Base-by-base conservation (phyloP, 805 yeast genomes). In the Sugiyamaella marilandica region DNA sequence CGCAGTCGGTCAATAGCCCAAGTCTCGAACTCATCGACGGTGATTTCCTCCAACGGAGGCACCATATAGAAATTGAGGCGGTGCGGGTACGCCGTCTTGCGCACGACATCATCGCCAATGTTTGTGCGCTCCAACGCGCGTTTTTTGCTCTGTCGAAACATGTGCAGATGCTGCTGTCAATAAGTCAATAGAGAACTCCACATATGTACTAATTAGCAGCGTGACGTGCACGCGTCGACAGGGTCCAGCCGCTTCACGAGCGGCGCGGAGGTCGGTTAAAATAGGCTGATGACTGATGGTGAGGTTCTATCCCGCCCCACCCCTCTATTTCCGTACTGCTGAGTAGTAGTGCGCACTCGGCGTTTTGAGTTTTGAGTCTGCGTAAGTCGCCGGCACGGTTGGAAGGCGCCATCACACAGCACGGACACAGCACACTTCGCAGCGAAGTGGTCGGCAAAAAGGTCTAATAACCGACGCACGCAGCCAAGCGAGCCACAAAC, bases 1-100 rank as follows among this genome's bases (percentile, higher is more conserved):
- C 85, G 83, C 57, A 92, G 74, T 55, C 99, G 73, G 64, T 92
- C 98, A 51, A 94, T 84, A 3, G 98, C 98, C 97, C 97, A 94
- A 3, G 77, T 76, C 70, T 94, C 99, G 69, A 94, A 94, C 62
- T 94, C 87, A 58, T 91, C 97, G 14, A 94, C 69, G 0, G 97
- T 88, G 62, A 94, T 83, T 68, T 94, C 98, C 11, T 84, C 82
- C 32, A 77, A 70, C 0, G 98, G 98, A 10, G 96, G 94, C 5
- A 72, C 58, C 24, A 74, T 79, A 69, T 94, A 94, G 62, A 92
- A 81, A 18, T 88, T 82, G 47, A 94, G 72, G 48, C 95, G 75
- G 35, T 80, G 72, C 10, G 81, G 78, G 65, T 84, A 57, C 64
- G 61, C 52, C 67, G 68, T 49, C 69, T 66, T 56, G 67, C 70